Evolutionary conservation across 2,329 filamentous ascomycete genomes (phyloP).

Genomic region (Penicillium sp.): DNA sequence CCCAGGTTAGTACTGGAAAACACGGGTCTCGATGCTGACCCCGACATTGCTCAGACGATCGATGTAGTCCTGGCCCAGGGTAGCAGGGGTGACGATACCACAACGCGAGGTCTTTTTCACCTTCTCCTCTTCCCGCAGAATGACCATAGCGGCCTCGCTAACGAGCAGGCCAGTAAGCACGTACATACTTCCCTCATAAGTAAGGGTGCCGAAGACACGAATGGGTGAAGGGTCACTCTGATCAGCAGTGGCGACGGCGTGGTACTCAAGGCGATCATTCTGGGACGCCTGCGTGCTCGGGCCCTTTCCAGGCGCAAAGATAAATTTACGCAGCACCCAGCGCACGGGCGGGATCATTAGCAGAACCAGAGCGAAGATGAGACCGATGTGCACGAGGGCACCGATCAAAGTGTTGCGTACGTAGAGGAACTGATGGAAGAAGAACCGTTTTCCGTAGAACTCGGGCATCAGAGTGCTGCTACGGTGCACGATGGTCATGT

Average conservation of each 20-base stretch:
- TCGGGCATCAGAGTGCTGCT: slow-evolving; percentile 55
- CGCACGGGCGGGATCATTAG: slow-evolving; percentile 52
- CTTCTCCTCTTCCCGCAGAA: slow-evolving; percentile 41
- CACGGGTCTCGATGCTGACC: slow-evolving; percentile 39
- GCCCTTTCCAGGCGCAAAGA: slow-evolving; percentile 51
- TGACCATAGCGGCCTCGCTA: slow-evolving; percentile 44
- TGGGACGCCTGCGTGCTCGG: slow-evolving; percentile 42
- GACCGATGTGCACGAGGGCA: slow-evolving; percentile 46
- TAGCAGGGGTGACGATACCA: slow-evolving; percentile 48
- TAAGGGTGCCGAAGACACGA: slow-evolving; percentile 42
- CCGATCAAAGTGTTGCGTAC: slow-evolving; percentile 49
- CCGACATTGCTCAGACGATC: slow-evolving; percentile 44
- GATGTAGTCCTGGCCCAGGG: slow-evolving; percentile 45
- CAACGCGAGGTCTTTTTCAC: slow-evolving; percentile 41
- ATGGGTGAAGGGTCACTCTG: slow-evolving; percentile 32
- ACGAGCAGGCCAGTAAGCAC: slow-evolving; percentile 42
- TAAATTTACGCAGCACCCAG: slow-evolving; percentile 45
- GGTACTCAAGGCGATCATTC: slow-evolving; percentile 41
- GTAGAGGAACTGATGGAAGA: slow-evolving; percentile 54
- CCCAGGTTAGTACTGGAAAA: slow-evolving; percentile 29
- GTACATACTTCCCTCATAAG: slow-evolving; percentile 43
- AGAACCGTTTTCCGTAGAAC: slow-evolving; percentile 57
- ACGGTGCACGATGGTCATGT: slow-evolving; percentile 56
- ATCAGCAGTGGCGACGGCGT: slow-evolving; percentile 45
- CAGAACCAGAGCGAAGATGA: slow-evolving; percentile 45